phyloP scores from a whole-genome alignment of 2,329 filamentous ascomycete species.

The Colletotrichum sp. region DNA sequence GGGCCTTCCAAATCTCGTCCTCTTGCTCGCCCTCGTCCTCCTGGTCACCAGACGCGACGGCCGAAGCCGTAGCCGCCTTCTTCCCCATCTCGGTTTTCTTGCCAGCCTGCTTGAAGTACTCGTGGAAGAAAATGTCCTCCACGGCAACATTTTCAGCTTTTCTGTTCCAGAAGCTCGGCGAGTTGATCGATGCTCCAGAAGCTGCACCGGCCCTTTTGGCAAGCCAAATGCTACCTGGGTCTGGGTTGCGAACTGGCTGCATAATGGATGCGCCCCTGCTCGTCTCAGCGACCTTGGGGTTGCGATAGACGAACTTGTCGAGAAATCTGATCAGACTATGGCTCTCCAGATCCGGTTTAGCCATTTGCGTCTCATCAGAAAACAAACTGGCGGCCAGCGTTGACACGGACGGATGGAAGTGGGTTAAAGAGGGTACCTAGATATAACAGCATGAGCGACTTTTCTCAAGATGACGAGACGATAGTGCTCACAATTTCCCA shows the following conservation, averaged over 20 bases:
- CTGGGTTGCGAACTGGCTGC: conserved; percentile 78
- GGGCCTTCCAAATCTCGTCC: conserved; percentile 89
- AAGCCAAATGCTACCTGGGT: conserved; percentile 61
- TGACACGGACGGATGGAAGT: conserved; percentile 93
- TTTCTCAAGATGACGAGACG: neutral
- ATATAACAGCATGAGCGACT: neutral
- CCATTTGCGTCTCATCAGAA: conserved; percentile 71
- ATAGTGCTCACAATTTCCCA: conserved; percentile 78
- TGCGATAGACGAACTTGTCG: conserved; percentile 98
- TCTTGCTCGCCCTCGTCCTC: conserved; percentile 66
- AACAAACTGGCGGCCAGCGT: conserved; percentile 80
- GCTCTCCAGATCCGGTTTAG: conserved; percentile 88
- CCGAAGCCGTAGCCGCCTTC: conserved; percentile 56
- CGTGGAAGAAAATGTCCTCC: conserved; percentile 98
- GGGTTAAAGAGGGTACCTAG: conserved; percentile 70
- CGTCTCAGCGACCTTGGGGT: conserved; percentile 74
- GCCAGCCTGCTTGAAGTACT: conserved; percentile 84
- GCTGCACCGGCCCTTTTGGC: conserved; percentile 52
- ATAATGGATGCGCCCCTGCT: conserved; percentile 89
- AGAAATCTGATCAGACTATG: conserved; percentile 95
- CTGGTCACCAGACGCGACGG: conserved; percentile 47
- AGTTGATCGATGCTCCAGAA: conserved; percentile 67
- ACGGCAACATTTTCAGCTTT: conserved; percentile 85
- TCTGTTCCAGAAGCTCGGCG: conserved; percentile 89
- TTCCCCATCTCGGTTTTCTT: conserved; percentile 63